phyloP scores from a whole-genome alignment of 495 filamentous ascomycete species.

The Monascus purpureus region DNA sequence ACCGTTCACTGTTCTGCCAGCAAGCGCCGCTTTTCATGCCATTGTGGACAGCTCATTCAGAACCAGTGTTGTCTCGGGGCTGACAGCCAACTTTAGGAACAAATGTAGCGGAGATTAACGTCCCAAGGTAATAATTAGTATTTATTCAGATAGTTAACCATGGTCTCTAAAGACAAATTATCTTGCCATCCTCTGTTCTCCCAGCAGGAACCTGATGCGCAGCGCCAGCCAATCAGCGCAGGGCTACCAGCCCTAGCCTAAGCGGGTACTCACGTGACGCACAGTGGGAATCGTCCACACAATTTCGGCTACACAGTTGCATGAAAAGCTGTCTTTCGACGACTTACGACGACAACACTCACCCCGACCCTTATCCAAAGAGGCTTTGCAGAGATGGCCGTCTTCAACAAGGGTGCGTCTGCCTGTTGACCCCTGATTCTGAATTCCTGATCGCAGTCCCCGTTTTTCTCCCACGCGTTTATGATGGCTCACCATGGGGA shows the following conservation, averaged over 20 bases:
- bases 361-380: conserved; percentile 16
- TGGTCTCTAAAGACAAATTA: no score
- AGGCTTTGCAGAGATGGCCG: conserved; percentile 26
- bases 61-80: no score
- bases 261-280: conserved; percentile 29
- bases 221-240: conserved; percentile 12
- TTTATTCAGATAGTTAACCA: no score
- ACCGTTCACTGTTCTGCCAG: no score
- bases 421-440: not conserved
- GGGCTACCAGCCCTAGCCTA: conserved; percentile 10
- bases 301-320: conserved; percentile 13
- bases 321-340: conserved; percentile 14
- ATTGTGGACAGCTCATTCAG: no score
- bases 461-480: not conserved
- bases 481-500: not conserved
- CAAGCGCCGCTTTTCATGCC: no score
- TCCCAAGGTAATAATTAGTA: no score
- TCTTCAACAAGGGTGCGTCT: conserved; percentile 26
- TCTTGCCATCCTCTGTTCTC: no score
- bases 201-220: no score
- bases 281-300: conserved; percentile 14
- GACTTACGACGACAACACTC: conserved; percentile 20
- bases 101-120: no score
- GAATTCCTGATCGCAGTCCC: conserved; percentile 1
- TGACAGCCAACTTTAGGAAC: no score